phyloP scores from a whole-genome alignment of 176 grass and related monocot genomes.

The Calamus simplicifolius region DNA sequence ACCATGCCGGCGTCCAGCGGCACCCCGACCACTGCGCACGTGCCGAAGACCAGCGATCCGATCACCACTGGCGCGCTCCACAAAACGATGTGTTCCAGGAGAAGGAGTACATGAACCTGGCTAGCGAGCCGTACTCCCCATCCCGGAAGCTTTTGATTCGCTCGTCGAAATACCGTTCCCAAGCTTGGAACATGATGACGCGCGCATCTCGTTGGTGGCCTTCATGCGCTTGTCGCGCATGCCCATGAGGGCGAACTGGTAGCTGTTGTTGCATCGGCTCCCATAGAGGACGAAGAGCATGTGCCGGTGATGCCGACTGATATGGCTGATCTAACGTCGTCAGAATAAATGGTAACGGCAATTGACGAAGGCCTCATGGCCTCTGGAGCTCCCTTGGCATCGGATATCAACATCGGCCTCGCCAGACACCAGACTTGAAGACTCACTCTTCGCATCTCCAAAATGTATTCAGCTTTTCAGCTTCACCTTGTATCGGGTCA shows the following conservation, averaged over 20 bases:
- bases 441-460: no score
- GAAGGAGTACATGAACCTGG: constrained; percentile 91
- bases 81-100: constrained; percentile 70
- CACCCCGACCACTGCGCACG: constrained; percentile 37
- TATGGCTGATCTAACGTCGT: no score
- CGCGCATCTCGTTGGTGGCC: constrained; percentile 98
- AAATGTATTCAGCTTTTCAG: no score
- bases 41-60: constrained; percentile 61
- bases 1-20: constrained; percentile 74
- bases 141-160: constrained; percentile 57
- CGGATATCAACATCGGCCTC: no score
- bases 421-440: no score
- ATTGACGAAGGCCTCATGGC: no score
- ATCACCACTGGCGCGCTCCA: constrained; percentile 75
- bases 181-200: constrained; percentile 97
- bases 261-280: constrained; percentile 76
- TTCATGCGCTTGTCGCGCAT: constrained; percentile 93
- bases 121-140: constrained; percentile 69
- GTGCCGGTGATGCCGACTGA: constrained; percentile 43
- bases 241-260: constrained; percentile 67
- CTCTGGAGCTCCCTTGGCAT: no score
- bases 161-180: constrained; percentile 70
- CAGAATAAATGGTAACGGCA: no score
- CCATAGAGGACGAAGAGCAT: constrained; percentile 64
- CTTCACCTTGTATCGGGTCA: no score